A percentile compares a stretch with the other conserved stretches of the same genome.
These are phyloP conservation scores for Blastomyces percursus DNA, from an alignment of 2,329 filamentous ascomycete genomes.

Conservation along the genomic window DNA sequence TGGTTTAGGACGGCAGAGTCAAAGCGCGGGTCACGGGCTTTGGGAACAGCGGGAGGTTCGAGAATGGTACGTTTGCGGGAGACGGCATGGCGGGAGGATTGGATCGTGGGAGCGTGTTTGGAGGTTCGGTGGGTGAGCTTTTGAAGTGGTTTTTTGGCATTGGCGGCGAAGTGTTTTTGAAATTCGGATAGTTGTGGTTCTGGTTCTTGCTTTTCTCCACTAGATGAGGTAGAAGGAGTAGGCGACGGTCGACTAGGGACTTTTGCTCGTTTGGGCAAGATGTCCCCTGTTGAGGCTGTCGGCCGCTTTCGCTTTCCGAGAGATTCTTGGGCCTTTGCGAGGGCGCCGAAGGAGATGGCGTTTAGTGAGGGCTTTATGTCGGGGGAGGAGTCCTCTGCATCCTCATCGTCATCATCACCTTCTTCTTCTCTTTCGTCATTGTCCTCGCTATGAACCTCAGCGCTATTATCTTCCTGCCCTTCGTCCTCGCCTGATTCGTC, in stretches of 20 bases:
- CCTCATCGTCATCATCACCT: not conserved
- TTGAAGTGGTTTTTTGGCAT: slow-evolving; percentile 14
- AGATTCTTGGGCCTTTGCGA: slow-evolving; percentile 66
- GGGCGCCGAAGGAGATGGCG: slow-evolving; percentile 74
- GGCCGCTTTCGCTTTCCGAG: slow-evolving; percentile 26
- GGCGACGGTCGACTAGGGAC: slow-evolving; percentile 30
- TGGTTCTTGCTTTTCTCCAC: not conserved
- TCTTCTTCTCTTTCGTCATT: slow-evolving; percentile 13
- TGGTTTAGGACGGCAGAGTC: slow-evolving; percentile 47
- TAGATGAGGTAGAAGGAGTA: slow-evolving; percentile 7
- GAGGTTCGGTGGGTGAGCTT: slow-evolving; percentile 36
- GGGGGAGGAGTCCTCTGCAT: slow-evolving; percentile 12
- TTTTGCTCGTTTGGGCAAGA: slow-evolving; percentile 27
- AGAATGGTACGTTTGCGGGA: slow-evolving; percentile 68
- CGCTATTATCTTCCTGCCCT: slow-evolving; percentile 32
- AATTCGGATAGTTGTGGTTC: slow-evolving; percentile 13
- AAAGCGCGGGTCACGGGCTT: slow-evolving; percentile 79
- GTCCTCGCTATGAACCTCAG: slow-evolving; percentile 20
- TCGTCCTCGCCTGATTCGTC: slow-evolving; percentile 12
- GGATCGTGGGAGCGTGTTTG: slow-evolving; percentile 81
- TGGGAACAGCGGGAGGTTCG: slow-evolving; percentile 42
- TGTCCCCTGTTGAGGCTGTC: slow-evolving; percentile 10
- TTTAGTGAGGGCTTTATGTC: slow-evolving; percentile 36
- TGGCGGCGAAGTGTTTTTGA: slow-evolving; percentile 70
- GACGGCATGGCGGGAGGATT: slow-evolving; percentile 74